A percentile compares a stretch with the other conserved stretches of the same genome.
Conservation (phyloP, 768 basidiomycete species). For the Lactarius quietus region DNA sequence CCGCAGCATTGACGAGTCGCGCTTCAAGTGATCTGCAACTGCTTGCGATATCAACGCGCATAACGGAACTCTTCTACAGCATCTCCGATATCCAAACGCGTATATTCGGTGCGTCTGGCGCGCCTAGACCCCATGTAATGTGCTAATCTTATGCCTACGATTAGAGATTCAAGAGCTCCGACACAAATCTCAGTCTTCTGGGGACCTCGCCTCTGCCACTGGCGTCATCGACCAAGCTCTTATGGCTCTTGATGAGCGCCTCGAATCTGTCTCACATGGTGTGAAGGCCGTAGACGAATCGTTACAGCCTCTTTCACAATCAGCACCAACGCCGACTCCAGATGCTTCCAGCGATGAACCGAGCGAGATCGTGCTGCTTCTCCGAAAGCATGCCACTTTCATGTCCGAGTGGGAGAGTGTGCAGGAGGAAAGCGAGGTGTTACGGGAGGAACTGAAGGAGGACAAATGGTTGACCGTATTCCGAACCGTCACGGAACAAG, state of each 20-base stretch:
- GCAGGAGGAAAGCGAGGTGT: slow-evolving; percentile 71
- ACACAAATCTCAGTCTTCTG: slow-evolving; percentile 72
- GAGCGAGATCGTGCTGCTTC: slow-evolving; percentile 48
- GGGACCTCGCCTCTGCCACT: slow-evolving; percentile 55
- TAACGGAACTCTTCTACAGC: slow-evolving; percentile 82
- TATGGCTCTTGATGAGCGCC: slow-evolving; percentile 71
- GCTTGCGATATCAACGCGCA: slow-evolving; percentile 76
- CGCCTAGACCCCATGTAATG: background rate
- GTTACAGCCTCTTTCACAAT: slow-evolving; percentile 54
- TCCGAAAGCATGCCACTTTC: slow-evolving; percentile 73
- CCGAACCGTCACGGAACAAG: slow-evolving; percentile 89
- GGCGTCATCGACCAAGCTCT: slow-evolving; percentile 78
- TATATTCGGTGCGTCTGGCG: slow-evolving; percentile 65
- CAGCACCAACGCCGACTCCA: slow-evolving; percentile 46
- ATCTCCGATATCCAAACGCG: slow-evolving; percentile 89
- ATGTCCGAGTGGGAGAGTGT: slow-evolving; percentile 77
- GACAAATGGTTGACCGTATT: slow-evolving; percentile 97
- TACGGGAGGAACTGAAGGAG: slow-evolving; percentile 92
- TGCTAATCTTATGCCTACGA: background rate
- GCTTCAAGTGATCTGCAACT: slow-evolving; percentile 60
- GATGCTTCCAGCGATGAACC: slow-evolving; percentile 35
- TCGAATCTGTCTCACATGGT: slow-evolving; percentile 68
- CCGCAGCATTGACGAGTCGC: background rate
- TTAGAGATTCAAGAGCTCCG: slow-evolving; percentile 90
- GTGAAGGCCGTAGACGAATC: slow-evolving; percentile 66